A percentile compares a stretch with the other conserved stretches of the same genome.
Evolutionary conservation across 257 asterid genomes (phyloP).

Genomic region (Nyctanthes arbortristis): DNA sequence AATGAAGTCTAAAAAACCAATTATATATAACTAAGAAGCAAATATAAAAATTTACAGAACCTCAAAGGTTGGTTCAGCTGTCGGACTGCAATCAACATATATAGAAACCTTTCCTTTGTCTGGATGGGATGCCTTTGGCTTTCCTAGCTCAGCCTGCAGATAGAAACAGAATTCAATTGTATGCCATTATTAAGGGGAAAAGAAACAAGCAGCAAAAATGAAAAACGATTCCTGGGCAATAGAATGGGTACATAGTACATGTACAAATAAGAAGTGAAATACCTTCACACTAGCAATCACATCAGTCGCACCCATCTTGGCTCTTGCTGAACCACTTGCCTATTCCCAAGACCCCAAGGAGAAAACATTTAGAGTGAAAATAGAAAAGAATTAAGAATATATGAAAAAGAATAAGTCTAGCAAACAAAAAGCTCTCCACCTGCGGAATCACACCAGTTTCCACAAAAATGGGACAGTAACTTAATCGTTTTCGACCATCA

Average conservation of each 20-base stretch:
- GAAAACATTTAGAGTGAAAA: not conserved
- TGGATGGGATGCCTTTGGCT: conserved; percentile 66
- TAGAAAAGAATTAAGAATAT: not conserved
- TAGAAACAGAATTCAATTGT: not conserved
- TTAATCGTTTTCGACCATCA: conserved; percentile 74
- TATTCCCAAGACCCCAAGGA: conserved; percentile 33
- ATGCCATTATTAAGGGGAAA: not conserved
- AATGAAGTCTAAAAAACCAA: conserved; percentile 6
- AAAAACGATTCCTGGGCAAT: not conserved
- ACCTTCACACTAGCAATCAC: conserved; percentile 94
- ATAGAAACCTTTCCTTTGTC: conserved; percentile 78
- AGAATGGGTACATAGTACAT: not conserved
- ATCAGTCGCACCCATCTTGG: conserved; percentile 83
- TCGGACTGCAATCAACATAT: conserved; percentile 90
- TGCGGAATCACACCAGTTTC: conserved; percentile 88
- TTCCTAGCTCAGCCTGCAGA: conserved; percentile 92
- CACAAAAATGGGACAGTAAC: conserved; percentile 67
- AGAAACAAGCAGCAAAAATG: conserved; percentile 3
- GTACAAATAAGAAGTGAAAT: conserved; percentile 21
- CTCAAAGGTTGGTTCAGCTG: conserved; percentile 93
- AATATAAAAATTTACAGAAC: conserved; percentile 32
- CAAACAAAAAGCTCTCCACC: conserved; percentile 36
- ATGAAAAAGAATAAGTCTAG: not conserved
- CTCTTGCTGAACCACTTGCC: conserved; percentile 97
- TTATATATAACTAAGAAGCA: conserved; percentile 3